Evolutionary conservation across 768 basidiomycete species (phyloP), one percentile per base, ranked within the genome.

Genomic region (Phlebiopsis flavidoalba): DNA sequence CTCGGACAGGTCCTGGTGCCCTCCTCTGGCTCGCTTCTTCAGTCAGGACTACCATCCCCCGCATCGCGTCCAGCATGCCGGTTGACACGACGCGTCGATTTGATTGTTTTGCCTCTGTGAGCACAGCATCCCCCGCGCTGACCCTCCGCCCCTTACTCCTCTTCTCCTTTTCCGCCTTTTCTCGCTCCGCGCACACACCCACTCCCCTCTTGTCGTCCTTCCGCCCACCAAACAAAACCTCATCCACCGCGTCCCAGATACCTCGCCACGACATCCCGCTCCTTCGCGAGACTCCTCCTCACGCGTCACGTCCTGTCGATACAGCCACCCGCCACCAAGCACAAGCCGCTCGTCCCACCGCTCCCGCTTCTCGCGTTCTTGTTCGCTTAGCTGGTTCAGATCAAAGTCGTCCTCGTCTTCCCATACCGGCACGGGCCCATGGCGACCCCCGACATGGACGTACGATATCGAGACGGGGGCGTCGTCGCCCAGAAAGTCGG

Each of bases 241-340:
- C 83, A 65, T 93, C 92, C 3, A 93, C 91, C n/a, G 85, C 78
- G 63, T 91, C 84, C n/a, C 60, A 93, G 69, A 70, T 93, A 95
- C 52, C 74, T 70, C 40, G 72, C 70, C 3, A 94, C 81, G 5
- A 82, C 79, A 1, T 71, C 72, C 64, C 81, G 75, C 70, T 93
- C 90, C 69, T 78, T 83, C 64, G 43, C 69, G 59, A 93, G 71
- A n/a, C n/a, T n/a, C n/a, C 33, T 85, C 78, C 19, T 70, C 73
- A 35, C 87, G 72, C 15, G 66, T 72, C 58, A 92, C 67, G 65
- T 90, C 86, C 67, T 86, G 87, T 59, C 74, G 79, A 69, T 94
- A 94, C 57, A 93, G 68, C 90, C 91, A 93, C 5, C 92, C 92
- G 31, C 87, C 86, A 24, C 89, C 88, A 12, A 93, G 77, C 0